Evolutionary conservation across 768 basidiomycete genomes (phyloP).

Genomic region (Xerocomellus amylosporus): DNA sequence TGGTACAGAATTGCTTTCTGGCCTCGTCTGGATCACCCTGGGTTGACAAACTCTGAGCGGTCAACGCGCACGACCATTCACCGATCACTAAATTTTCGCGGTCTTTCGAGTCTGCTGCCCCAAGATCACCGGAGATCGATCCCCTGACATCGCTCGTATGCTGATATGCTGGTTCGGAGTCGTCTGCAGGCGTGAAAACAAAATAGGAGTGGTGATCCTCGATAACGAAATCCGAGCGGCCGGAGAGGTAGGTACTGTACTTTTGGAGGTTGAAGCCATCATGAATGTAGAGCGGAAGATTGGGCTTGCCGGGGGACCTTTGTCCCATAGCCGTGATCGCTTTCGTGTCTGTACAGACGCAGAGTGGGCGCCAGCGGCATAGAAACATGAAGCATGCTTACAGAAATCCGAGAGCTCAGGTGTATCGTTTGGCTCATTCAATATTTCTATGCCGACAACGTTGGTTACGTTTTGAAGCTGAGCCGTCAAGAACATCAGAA

Average conservation of each 20-base stretch:
- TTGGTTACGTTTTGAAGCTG: conserved; percentile 43
- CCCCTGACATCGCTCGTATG: conserved; percentile 41
- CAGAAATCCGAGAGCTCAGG: conserved; percentile 43
- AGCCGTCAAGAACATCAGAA: conserved; percentile 37
- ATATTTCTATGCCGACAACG: conserved; percentile 57
- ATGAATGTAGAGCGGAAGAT: conserved; percentile 64
- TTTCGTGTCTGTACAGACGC: conserved; percentile 11
- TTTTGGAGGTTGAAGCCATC: conserved; percentile 57
- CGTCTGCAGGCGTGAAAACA: conserved; percentile 58
- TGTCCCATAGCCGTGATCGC: conserved; percentile 24
- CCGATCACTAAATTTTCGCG: conserved; percentile 46
- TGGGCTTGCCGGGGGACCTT: conserved; percentile 19
- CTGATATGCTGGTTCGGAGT: conserved; percentile 40
- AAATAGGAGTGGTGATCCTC: conserved; percentile 76
- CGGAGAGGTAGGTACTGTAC: conserved; percentile 42
- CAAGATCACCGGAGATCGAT: conserved; percentile 10
- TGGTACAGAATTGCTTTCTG: conserved; percentile 50
- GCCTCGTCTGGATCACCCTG: conserved; percentile 46
- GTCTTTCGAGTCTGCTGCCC: conserved; percentile 28
- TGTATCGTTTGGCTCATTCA: conserved; percentile 54
- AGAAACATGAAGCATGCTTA: neutral
- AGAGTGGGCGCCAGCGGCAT: neutral
- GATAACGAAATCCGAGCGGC: conserved; percentile 59
- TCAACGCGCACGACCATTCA: conserved; percentile 53
- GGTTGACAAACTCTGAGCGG: conserved; percentile 45